Evolutionary conservation across 345 rosid species (phyloP).

Genomic region (Hibiscus syriacus): DNA sequence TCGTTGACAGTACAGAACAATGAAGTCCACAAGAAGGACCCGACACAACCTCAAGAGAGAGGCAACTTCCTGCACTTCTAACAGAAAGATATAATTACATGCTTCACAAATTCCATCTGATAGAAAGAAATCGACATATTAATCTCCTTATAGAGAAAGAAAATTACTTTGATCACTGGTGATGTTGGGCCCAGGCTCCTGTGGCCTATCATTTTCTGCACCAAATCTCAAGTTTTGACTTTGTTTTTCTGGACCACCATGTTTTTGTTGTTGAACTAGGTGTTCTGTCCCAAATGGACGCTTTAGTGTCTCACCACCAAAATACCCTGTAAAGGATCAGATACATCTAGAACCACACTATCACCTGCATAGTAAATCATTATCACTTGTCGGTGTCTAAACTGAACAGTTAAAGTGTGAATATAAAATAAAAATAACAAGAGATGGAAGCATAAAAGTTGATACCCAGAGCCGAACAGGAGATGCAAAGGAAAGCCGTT

Average conservation of each 20-base stretch:
- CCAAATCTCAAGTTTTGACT: slow-evolving; percentile 22
- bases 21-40: slow-evolving; percentile 77
- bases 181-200: slow-evolving; percentile 25
- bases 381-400: neutral
- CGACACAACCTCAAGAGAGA: slow-evolving; percentile 74
- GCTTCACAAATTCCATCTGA: slow-evolving; percentile 33
- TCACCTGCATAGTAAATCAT: slow-evolving; percentile 34
- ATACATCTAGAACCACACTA: slow-evolving; percentile 49
- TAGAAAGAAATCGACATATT: slow-evolving; percentile 11
- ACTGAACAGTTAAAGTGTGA: slow-evolving; percentile 8
- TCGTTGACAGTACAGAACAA: slow-evolving; percentile 49
- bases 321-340: slow-evolving; percentile 45
- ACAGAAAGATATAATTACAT: slow-evolving; percentile 44
- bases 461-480: slow-evolving; percentile 35
- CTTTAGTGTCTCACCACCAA: slow-evolving; percentile 61
- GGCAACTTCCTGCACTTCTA: slow-evolving; percentile 93
- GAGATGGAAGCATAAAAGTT: slow-evolving; percentile 9
- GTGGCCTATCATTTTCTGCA: slow-evolving; percentile 25
- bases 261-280: slow-evolving; percentile 34
- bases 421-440: neutral
- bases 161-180: slow-evolving; percentile 64
- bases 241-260: slow-evolving; percentile 22
- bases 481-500: slow-evolving; percentile 46
- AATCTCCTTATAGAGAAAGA: slow-evolving; percentile 8
- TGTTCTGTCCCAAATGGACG: slow-evolving; percentile 26